Conservation (phyloP, 257 asterid species). For the Perilla frutescens region DNA sequence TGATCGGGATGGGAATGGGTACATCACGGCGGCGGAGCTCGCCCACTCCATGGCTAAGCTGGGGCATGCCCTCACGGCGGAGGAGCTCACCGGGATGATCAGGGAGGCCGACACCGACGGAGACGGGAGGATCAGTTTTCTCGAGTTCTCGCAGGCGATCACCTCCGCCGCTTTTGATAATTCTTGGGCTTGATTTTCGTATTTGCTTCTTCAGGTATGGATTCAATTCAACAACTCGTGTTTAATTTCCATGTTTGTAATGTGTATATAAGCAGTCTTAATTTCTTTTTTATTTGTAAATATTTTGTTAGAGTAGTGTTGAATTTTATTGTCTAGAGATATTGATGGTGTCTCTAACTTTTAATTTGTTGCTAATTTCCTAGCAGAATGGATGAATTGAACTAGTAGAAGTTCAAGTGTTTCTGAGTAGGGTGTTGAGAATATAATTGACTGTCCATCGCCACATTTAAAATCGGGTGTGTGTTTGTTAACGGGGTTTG, state of each 20-base stretch:
- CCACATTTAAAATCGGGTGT: background rate
- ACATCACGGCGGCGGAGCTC: conserved; percentile 87
- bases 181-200: conserved; percentile 63
- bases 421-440: background rate
- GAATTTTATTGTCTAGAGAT: too few relatives aligned
- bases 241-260: too few relatives aligned
- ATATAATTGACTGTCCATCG: background rate
- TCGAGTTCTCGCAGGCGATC: conserved; percentile 85
- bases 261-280: too few relatives aligned
- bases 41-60: conserved; percentile 97
- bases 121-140: conserved; percentile 85
- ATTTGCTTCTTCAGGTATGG: conserved; percentile 30
- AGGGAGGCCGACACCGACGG: conserved; percentile 89
- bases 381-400: background rate
- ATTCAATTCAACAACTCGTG: too few relatives aligned
- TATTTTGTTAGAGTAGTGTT: background rate
- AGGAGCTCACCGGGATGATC: conserved; percentile 91
- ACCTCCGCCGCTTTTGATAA: conserved; percentile 91
- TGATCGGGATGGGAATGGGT: conserved; percentile 89
- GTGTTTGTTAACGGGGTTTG: background rate
- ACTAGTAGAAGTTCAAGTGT: background rate
- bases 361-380: too few relatives aligned
- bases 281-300: background rate
- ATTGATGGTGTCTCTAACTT: too few relatives aligned
- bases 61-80: conserved; percentile 88